Evolutionary conservation across 2,329 filamentous ascomycete genomes (phyloP), one percentile per base, ranked within the genome.

Genomic region (Cercospora brassicicola): DNA sequence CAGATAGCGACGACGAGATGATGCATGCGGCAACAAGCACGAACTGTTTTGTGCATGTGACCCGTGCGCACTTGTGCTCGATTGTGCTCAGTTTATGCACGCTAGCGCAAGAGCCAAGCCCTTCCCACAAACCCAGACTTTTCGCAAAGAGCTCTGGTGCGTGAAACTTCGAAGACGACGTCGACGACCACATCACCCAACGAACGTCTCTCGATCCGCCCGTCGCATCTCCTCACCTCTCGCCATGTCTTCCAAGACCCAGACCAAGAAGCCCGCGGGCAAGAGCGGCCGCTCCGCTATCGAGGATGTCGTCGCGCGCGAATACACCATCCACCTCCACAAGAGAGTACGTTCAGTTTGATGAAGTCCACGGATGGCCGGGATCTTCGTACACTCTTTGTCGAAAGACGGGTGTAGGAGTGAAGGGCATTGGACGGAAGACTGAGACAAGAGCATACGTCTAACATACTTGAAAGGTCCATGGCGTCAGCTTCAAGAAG

Each of bases 261-360:
- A 82, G 75, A 75, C 77, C 80, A 82, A 76, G 79, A 88, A 89
- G 85, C 90, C 89, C 85, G 82, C 87, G 79, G 85, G 62, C 67
- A 59, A 84, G 87, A 91, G 91, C 86, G 83, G 84, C 80, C 92
- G 94, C 83, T 97, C 93, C 85, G 96, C 96, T 87, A 97, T 99
- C 85, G 90, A 93, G 85, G 94, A 99, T 86, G 96, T 99, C 82
- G 94, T 99, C 84, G 91, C 95, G 81, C 93, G 95, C 89, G 96
- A 99, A 89, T 99, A 99, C 90, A 99, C 95, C 85, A 98, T 99
- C 87, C 94, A 99, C 90, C 87, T 99, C 80, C 95, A 99, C 92
- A 98, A 97, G 92, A 91, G 94, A 86, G 92, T 96, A 94, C 83
- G 91, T 84, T 88, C 87, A 87, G 87, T 89, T 89, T 89, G 82